Conservation (phyloP, 176 grass and related monocot genomes). For the Olyra latifolia region DNA sequence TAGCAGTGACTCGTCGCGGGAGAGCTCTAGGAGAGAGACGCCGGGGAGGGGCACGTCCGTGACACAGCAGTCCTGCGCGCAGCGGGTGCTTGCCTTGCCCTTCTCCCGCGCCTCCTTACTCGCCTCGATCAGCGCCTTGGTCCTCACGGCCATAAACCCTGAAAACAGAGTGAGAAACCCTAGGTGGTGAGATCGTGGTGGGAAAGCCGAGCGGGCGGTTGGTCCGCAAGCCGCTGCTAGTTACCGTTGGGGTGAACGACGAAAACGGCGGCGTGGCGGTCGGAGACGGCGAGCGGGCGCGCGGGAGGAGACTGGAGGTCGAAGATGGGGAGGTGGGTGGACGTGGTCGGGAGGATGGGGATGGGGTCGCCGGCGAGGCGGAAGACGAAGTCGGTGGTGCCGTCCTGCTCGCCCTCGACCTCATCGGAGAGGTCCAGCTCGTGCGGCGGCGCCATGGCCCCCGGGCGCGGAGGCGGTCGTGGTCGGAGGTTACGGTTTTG, state of each 20-base stretch:
- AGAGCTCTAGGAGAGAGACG: conserved; percentile 69
- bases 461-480: neutral
- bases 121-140: conserved; percentile 67
- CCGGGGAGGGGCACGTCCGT: conserved; percentile 60
- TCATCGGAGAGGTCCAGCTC: conserved; percentile 63
- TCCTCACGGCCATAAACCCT: conserved; percentile 85
- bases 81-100: conserved; percentile 66
- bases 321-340: conserved; percentile 45
- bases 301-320: conserved; percentile 68
- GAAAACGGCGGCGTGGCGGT: conserved; percentile 71
- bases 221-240: neutral
- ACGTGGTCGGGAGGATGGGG: conserved; percentile 50
- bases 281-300: conserved; percentile 64
- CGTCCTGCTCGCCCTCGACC: conserved; percentile 64
- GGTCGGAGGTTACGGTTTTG: conserved; percentile 27
- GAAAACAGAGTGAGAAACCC: conserved; percentile 29
- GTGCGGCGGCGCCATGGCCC: conserved; percentile 45
- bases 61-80: conserved; percentile 60
- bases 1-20: conserved; percentile 65
- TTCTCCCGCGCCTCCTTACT: conserved; percentile 70
- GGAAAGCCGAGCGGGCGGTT: neutral
- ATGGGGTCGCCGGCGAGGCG: conserved; percentile 77
- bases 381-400: conserved; percentile 78
- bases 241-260: conserved; percentile 66
- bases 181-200: conserved; percentile 5